Evolutionary conservation across 345 rosid genomes (phyloP), one percentile per base, ranked within the genome.

Genomic region (Syzygium jambos): DNA sequence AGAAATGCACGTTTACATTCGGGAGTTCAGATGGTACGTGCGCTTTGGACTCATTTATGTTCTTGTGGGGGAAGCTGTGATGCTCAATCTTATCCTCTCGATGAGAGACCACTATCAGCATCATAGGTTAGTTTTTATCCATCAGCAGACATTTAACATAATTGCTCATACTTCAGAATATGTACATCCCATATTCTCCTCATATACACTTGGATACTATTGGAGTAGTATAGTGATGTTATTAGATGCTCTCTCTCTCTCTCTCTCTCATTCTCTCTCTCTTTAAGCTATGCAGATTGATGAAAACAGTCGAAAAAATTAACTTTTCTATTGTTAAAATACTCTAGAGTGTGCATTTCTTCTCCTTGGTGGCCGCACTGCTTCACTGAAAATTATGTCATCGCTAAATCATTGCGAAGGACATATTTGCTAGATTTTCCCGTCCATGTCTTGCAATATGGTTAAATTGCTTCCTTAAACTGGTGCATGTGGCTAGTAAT

Each of bases 21-120:
- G 90, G 27, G 96, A 96, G 89, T 92, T 96, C 85, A 93, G 98
- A 46, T 95, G 98, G 99, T 95, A 93, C 90, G 96, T 98, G 52
- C 92, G 98, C 80, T 98, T 98, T 84, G 99, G 95, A 34, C 91
- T 96, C 52, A 82, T 95, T 78, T 98, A 96, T 91, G 96, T 94
- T 90, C 91, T 98, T 92, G 96, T 95, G 34, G 98, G 96, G 61
- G 94, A 96, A 91, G 95, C 94, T 88, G 99, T 95, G 87, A 91
- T 96, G 89, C 94, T 98, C 88, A 96, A 95, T 89, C 93, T 95
- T 86, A 85, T 95, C 84, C 91, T 96, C 38, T 89, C 94, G 41
- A 89, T 94, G 88, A 94, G 87, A 87, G 93, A 92, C 87, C 92
- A 90, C 82, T 57, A 91, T 88, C 91, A 86, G 53, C 49, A 73